Evolutionary conservation across 345 rosid genomes (phyloP), one percentile per base, ranked within the genome.

Genomic region (Corchorus olitorius): DNA sequence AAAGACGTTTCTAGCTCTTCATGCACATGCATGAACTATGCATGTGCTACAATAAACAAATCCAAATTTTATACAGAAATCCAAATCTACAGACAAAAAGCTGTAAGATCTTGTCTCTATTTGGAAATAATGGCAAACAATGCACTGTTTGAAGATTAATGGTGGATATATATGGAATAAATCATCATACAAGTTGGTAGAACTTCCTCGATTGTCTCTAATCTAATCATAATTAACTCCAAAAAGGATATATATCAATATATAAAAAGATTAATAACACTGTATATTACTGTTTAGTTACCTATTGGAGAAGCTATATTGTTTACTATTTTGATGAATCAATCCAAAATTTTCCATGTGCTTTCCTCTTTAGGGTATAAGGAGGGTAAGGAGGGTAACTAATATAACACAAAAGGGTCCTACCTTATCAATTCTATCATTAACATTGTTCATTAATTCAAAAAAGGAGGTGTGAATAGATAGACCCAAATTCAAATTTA

Each of bases 51-150:
- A 45, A 8, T 27, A 6, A 45, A 45, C 48, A 1, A 2, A 19
- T 22, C 0, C 7, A 59, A 22, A 16, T 59, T 15, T 22, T 59
- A 11, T 20, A 22, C 3, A 22, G 22, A 59, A 11, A 2, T 59
- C 4, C n/a, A 65, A 19, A 65, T 65, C 20, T 20, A 19, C 70
- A 50, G 53, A 65, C 53, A 65, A 65, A 41, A 65, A 65, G 35
- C 17, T 43, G 70, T 19, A 65, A 35, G 15, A 34, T 62, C 66
- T 62, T 6, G 66, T 62, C 37, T 34, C 66, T 15, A 62, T 62
- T 62, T 62, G 19, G 20, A 19, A 65, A 10, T 4, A 65, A 17
- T 19, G 20, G 33, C n/a, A 45, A 45, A 45, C 8, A 8, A 45
- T 45, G 3, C 8, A 53, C 9, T 16, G 4, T 2, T 49, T 11